Conservation (phyloP, 2,329 filamentous ascomycete genomes). For the Nakataea oryzae region DNA sequence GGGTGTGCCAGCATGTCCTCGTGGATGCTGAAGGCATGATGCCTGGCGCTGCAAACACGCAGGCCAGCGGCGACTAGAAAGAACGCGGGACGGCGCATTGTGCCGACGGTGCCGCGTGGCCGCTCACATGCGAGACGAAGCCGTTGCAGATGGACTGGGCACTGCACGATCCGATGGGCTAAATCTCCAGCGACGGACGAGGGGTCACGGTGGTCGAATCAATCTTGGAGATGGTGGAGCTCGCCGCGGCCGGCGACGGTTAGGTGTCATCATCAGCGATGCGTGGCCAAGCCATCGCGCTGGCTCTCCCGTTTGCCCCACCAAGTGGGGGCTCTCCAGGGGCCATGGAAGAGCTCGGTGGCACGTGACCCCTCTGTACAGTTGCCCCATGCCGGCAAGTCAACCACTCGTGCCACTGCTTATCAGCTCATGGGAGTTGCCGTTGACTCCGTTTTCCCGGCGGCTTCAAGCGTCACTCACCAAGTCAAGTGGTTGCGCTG, state of each 20-base stretch:
- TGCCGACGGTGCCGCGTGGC: constrained; percentile 19
- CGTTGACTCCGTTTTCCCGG: too few relatives aligned
- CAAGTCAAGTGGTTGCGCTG: too few relatives aligned
- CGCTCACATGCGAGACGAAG: constrained; percentile 18
- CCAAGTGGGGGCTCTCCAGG: background rate
- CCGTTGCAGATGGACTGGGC: background rate
- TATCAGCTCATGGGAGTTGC: too few relatives aligned
- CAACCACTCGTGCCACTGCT: too few relatives aligned
- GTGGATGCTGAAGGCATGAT: constrained; percentile 67
- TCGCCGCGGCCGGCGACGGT: too few relatives aligned
- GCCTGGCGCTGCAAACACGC: constrained; percentile 36
- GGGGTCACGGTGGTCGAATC: too few relatives aligned
- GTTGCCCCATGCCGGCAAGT: background rate
- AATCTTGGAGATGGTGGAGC: too few relatives aligned
- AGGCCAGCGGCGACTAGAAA: constrained; percentile 28
- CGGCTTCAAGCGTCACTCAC: too few relatives aligned
- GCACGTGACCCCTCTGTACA: background rate
- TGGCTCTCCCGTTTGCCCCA: background rate
- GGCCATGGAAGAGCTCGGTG: too few relatives aligned
- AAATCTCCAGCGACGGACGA: constrained; percentile 4
- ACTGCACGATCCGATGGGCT: background rate
- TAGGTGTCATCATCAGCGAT: background rate
- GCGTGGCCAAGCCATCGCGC: background rate
- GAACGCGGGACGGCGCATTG: constrained; percentile 40
- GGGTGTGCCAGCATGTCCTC: constrained; percentile 82